Percentiles rank a stretch among this genome's conserved stretches.
Evolutionary conservation across 2,329 filamentous ascomycete genomes (phyloP).

Genomic region (Sclerotinia spermophila): DNA sequence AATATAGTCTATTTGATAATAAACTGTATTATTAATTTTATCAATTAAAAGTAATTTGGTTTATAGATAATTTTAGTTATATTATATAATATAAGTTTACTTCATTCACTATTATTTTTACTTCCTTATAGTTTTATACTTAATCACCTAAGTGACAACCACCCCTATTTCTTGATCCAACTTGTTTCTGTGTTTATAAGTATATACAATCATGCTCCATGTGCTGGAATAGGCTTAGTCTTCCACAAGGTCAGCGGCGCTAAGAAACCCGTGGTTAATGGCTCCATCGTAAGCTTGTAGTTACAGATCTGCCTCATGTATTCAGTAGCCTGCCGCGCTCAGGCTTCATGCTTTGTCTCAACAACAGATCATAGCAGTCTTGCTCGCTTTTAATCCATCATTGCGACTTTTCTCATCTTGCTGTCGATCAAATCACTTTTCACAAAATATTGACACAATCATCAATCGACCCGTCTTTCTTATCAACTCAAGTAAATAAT

Average conservation of each 20-base stretch:
- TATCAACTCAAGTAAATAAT: neutral
- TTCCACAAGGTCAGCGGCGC: neutral
- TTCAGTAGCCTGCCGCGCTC: conserved; percentile 1
- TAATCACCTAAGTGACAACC: too few species aligned
- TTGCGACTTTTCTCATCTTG: neutral
- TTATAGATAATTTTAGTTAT: too few species aligned
- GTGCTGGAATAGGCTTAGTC: neutral
- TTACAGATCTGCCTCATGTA: conserved; percentile 10
- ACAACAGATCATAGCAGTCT: conserved; percentile 14
- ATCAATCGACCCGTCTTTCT: neutral
- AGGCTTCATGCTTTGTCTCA: conserved; percentile 14
- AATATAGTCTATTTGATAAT: too few species aligned
- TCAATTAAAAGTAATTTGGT: too few species aligned
- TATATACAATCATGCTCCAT: too few species aligned
- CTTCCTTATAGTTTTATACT: too few species aligned
- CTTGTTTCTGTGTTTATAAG: too few species aligned
- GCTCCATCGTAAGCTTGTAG: conserved; percentile 2
- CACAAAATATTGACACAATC: neutral
- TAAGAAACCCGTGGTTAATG: neutral
- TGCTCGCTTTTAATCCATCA: conserved; percentile 1
- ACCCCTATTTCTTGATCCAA: too few species aligned
- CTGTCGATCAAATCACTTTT: neutral
- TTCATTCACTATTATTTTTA: too few species aligned
- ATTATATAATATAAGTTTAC: too few species aligned
- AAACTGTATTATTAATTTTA: too few species aligned